These are phyloP conservation scores for Vitellaria paradoxa DNA, from an alignment of 179 eudicot genomes.

Conservation along the genomic window DNA sequence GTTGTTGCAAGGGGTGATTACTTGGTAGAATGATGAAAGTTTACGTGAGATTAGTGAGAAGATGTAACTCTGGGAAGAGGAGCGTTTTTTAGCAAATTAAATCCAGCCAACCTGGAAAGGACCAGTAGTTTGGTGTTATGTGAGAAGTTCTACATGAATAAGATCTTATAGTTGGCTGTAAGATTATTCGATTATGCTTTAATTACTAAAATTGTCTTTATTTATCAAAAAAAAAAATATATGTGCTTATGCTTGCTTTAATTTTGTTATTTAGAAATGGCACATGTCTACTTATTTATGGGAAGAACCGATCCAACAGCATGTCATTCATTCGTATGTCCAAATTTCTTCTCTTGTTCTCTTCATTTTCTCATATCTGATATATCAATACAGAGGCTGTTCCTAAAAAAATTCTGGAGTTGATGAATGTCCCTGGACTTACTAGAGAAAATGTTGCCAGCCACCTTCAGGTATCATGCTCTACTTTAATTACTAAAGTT, in stretches of 20 bases:
- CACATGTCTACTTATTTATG: not conserved
- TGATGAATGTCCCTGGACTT: constrained; percentile 76
- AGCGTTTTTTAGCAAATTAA: no score
- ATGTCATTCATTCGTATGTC: not conserved
- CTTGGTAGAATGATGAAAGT: not conserved
- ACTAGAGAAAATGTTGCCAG: constrained; percentile 73
- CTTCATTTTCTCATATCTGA: not conserved
- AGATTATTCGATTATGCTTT: not conserved
- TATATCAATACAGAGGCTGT: constrained; percentile 54
- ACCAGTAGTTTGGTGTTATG: not conserved
- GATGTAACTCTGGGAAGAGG: no score
- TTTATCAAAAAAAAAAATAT: no score
- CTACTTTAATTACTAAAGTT: not conserved
- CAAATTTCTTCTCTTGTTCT: not conserved
- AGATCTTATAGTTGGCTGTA: not conserved
- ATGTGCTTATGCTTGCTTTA: not conserved
- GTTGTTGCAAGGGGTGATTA: not conserved
- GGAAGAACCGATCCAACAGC: not conserved
- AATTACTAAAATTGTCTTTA: no score
- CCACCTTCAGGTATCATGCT: constrained; percentile 60
- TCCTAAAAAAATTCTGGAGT: constrained; percentile 75
- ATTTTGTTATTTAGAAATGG: not conserved
- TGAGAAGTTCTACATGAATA: not conserved
- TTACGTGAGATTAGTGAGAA: no score
- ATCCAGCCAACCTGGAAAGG: not conserved